Evolutionary conservation across 176 grass and related monocot species (phyloP).

Genomic region (Zea luxurians): DNA sequence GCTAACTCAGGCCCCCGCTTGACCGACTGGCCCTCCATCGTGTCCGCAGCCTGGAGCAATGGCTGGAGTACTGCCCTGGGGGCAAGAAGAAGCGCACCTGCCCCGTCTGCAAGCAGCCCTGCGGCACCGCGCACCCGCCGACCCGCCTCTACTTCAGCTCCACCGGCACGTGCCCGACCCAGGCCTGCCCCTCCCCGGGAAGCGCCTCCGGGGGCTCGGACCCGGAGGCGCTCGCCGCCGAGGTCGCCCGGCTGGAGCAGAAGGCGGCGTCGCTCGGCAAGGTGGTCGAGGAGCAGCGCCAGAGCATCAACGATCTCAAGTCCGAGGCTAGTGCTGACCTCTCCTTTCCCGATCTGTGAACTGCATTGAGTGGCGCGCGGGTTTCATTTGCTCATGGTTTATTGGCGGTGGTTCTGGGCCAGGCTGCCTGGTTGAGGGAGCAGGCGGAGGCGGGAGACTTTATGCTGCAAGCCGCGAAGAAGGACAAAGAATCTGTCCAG

Average conservation of each 20-base stretch:
- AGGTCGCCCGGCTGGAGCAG: conserved; percentile 58
- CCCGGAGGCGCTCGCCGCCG: conserved; percentile 50
- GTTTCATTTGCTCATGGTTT: conserved; percentile 16
- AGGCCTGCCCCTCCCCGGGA: conserved; percentile 19
- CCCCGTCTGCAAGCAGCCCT: conserved; percentile 88
- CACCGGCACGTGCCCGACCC: conserved; percentile 47
- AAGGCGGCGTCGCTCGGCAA: conserved; percentile 54
- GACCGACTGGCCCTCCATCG: background rate
- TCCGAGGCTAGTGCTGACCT: conserved; percentile 41
- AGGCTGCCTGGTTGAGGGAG: conserved; percentile 52
- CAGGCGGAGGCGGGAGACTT: conserved; percentile 35
- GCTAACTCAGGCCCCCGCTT: background rate
- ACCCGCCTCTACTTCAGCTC: conserved; percentile 93
- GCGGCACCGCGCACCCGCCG: conserved; percentile 51
- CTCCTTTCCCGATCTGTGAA: background rate
- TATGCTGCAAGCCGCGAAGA: conserved; percentile 47
- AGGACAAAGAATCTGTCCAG: conserved; percentile 59
- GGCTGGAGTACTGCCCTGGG: conserved; percentile 87
- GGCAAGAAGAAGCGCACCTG: conserved; percentile 80
- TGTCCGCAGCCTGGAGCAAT: conserved; percentile 74
- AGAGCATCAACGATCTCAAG: conserved; percentile 50
- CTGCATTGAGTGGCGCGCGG: background rate
- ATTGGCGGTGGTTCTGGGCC: conserved; percentile 6
- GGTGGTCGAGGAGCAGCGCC: conserved; percentile 54
- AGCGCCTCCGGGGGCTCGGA: conserved; percentile 1